These are phyloP conservation scores for Hanseniaspora taiwanica DNA, from an alignment of 805 yeast genomes.

Conservation along the genomic window DNA sequence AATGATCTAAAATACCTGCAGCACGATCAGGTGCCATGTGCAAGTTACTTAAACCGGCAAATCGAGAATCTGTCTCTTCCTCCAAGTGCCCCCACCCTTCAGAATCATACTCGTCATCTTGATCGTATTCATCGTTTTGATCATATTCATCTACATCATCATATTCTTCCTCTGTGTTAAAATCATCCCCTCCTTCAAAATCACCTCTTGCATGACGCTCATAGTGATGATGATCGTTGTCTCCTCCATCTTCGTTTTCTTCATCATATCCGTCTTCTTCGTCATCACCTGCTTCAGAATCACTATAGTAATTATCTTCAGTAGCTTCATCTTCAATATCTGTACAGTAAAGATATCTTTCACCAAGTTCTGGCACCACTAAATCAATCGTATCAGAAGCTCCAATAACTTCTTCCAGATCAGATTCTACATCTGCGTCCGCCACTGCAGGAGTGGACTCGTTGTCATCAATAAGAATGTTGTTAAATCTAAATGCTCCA, in stretches of 20 bases:
- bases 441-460: constrained; percentile 8
- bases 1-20: too few species aligned
- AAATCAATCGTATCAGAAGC: constrained; percentile 3
- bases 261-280: constrained; percentile 11
- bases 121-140: constrained; percentile 8
- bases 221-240: not conserved
- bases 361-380: constrained; percentile 1
- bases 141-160: constrained; percentile 6
- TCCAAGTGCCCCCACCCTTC: too few species aligned
- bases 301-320: constrained; percentile 5
- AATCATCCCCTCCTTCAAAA: constrained; percentile 13
- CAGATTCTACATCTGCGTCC: constrained; percentile 10
- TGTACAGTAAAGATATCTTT: not conserved
- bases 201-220: constrained; percentile 7
- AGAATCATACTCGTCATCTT: constrained; percentile 5
- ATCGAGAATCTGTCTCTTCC: too few species aligned
- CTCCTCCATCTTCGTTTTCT: not conserved
- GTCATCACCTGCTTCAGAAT: constrained; percentile 11
- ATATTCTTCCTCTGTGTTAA: constrained; percentile 8
- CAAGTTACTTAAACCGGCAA: too few species aligned
- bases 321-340: constrained; percentile 9
- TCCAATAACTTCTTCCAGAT: constrained; percentile 11
- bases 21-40: too few species aligned
- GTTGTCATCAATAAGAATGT: not conserved
- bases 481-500: not conserved